A percentile compares a stretch with the other conserved stretches of the same genome.
Evolutionary conservation across 441 rosid species (phyloP).

Genomic region (Dalechampia spathulata): DNA sequence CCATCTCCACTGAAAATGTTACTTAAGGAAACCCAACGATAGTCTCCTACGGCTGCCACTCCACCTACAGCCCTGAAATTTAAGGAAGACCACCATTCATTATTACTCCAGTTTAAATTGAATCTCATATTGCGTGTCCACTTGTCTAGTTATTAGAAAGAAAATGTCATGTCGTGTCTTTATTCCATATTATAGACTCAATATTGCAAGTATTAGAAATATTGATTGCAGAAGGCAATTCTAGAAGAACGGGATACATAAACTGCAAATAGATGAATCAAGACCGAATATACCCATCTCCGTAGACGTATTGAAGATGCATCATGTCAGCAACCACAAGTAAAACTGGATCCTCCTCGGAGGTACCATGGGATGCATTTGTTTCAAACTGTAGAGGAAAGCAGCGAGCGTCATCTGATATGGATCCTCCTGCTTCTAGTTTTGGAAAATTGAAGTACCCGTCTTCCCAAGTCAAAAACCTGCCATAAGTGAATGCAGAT

Average conservation of each 20-base stretch:
- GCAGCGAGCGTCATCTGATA: conserved; percentile 11
- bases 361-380: conserved; percentile 8
- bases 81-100: conserved; percentile 2
- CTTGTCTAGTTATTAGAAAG: not conserved
- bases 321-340: conserved; percentile 29
- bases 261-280: not conserved
- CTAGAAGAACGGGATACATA: not conserved
- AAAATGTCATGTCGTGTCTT: not conserved
- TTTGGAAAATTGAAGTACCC: conserved; percentile 30
- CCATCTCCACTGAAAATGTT: conserved; percentile 22
- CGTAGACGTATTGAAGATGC: conserved; percentile 31
- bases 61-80: conserved; percentile 38
- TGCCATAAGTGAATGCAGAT: conserved; percentile 13
- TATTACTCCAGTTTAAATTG: not conserved
- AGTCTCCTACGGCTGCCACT: conserved; percentile 34
- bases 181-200: too few relatives aligned
- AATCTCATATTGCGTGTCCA: too few relatives aligned
- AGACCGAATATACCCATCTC: conserved; percentile 39
- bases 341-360: conserved; percentile 25
- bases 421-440: conserved; percentile 16
- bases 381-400: conserved; percentile 16
- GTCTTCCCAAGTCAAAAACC: conserved; percentile 59
- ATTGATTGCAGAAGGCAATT: too few relatives aligned
- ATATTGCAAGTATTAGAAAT: too few relatives aligned
- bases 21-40: conserved; percentile 37